These are phyloP conservation scores for Pyronema domesticum DNA, from an alignment of 495 filamentous ascomycete genomes.

Conservation along the genomic window DNA sequence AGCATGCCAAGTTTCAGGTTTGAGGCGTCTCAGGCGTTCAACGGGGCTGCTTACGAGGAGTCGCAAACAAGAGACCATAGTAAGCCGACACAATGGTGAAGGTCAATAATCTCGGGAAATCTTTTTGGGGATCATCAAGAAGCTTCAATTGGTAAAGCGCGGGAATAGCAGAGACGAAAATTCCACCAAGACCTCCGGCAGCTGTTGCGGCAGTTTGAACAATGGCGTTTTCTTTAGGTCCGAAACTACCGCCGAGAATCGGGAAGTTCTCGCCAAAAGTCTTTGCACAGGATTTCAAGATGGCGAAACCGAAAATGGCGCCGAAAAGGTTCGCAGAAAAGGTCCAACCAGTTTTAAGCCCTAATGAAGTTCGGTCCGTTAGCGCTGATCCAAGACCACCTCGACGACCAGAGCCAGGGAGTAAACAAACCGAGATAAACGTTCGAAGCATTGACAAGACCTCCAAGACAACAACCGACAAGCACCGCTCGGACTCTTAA, in stretches of 20 bases:
- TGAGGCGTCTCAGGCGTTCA: neutral
- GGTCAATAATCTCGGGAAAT: slow-evolving; percentile 41
- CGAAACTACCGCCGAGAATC: slow-evolving; percentile 42
- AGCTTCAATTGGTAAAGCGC: slow-evolving; percentile 43
- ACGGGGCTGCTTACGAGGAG: slow-evolving; percentile 28
- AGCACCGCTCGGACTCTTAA: slow-evolving; percentile 40
- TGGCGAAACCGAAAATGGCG: slow-evolving; percentile 49
- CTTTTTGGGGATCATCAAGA: slow-evolving; percentile 33
- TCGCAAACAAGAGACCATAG: slow-evolving; percentile 51
- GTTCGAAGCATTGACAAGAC: slow-evolving; percentile 46
- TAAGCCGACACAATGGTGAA: slow-evolving; percentile 47
- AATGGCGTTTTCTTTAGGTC: slow-evolving; percentile 51
- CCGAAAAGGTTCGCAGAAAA: slow-evolving; percentile 43
- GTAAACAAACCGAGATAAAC: slow-evolving; percentile 39
- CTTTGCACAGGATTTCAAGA: slow-evolving; percentile 39
- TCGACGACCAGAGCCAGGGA: neutral
- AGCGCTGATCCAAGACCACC: neutral
- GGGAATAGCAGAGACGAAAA: slow-evolving; percentile 46
- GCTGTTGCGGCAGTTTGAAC: slow-evolving; percentile 46
- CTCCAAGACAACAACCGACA: slow-evolving; percentile 39
- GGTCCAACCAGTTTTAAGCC: slow-evolving; percentile 49
- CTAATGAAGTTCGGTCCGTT: slow-evolving; percentile 9
- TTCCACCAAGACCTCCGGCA: slow-evolving; percentile 42
- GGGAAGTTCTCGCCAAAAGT: slow-evolving; percentile 32
- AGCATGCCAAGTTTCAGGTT: slow-evolving; percentile 1